Evolutionary conservation across 176 grass and related monocot species (phyloP), one percentile per base, ranked within the genome.

Genomic region (Thalia dealbata): DNA sequence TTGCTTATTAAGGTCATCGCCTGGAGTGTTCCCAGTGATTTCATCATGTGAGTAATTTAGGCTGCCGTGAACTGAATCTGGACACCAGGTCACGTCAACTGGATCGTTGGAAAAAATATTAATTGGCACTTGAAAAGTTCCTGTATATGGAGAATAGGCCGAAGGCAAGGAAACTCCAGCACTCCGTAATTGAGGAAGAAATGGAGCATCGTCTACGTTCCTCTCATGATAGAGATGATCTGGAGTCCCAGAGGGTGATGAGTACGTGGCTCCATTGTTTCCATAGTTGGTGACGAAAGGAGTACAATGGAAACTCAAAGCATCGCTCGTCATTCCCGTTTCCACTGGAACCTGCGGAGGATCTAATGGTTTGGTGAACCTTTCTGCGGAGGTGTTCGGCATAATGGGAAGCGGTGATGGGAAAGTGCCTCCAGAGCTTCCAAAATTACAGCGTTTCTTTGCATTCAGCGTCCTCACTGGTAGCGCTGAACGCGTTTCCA

Each of bases 1-100:
- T 76, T 97, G 87, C 67, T 86, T 92, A 58, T 80, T 81, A 75
- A 77, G 50, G 61, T 64, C 10, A 65, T 81, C 87, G 84, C 88
- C 74, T 61, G 74, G 78, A 23, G 75, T 79, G 38, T 63, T 35
- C 30, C 46, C 65, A 21, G 82, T 11, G 43, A 27, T 35, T 3
- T n/a, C 5, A n/a, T 43, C 65, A 44, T 68, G 32, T 68, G 65
- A 68, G 42, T n/a, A 68, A 44, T 43, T 68, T 68, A 68, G 35
- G n/a, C 41, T 81, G 79, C 78, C 52, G 76, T 79, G 56, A 50
- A 72, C 60, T 55, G 80, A 72, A 79, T 82, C 75, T 68, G 87
- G 55, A 51, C 80, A 82, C 82, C 81, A 87, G 28, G 21, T 69
- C 43, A 62, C 61, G 28, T 84, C 86, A 83, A 46, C 44, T 32